Evolutionary conservation across 108 stramenopile species (phyloP), one percentile per base, ranked within the genome.

Genomic region (Nitzschia putrida): DNA sequence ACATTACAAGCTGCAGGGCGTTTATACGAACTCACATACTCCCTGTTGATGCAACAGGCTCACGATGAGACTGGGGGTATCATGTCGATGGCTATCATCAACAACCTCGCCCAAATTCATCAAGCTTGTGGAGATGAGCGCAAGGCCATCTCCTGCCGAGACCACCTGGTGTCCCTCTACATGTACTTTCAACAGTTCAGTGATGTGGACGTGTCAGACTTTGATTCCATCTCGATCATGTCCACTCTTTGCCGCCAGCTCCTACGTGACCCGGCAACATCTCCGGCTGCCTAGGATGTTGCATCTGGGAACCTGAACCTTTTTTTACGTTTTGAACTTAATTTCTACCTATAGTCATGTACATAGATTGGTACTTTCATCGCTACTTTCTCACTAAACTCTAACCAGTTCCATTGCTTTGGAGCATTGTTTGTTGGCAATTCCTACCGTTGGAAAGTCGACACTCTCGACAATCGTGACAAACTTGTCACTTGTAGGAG

Each of bases 101-200:
- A 59, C 58, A 39, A 59, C 37, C 37, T 59, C 58, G 39, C 58
- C 58, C 24, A 34, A 39, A 59, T 39, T 18, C n/a, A 37, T 34
- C 25, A 59, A 6, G 39, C 58, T 18, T 39, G 24, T 20, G 37
- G 37, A 24, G 58, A 59, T 37, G 37, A 20, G 26, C 37, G 3
- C 47, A 39, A 59, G 58, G 29, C 58, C 25, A 39, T 21, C 10
- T 6, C 0, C 37, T 18, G 37, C 10, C n/a, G 34, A 13, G 18
- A 29, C 14, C 34, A 37, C 16, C 2, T 18, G 25, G 58, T 18
- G 37, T 10, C 37, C 29, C 58, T 34, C 39, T 59, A 2, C 39
- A 39, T 34, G 34, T 49, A 49, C 37, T 39, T 59, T 59, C n/a
- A 57, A 26, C 21, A 39, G 20, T 59, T 24, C 39, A 34, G 39